Evolutionary conservation across 768 basidiomycete genomes (phyloP), one percentile per base, ranked within the genome.

Genomic region (Boletus rubroflammeus): DNA sequence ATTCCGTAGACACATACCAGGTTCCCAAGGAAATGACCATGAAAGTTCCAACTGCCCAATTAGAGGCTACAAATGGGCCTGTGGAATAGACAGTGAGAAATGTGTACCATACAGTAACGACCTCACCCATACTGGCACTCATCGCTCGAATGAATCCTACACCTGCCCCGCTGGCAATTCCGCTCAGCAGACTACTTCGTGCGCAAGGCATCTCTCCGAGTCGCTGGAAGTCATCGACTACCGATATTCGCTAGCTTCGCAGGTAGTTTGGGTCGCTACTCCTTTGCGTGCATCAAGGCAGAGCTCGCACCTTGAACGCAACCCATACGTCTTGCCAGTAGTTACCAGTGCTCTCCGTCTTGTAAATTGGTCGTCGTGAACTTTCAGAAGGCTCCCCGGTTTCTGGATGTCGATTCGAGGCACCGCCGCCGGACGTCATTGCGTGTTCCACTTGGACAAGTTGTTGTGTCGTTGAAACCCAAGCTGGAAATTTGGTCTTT

Each of bases 31-130:
- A 86, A 38, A 91, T 76, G 21, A 84, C 57, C 58, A 81, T 72
- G 62, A 89, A 93, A 2, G 89, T 84, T 6, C 82, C 87, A 19
- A 90, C 77, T 14, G 86, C 88, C 90, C 90, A 93, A 65, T 90
- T 82, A 3, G 81, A 85, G 35, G 88, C 89, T 36, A 81, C 76
- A 53, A 87, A 76, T 1, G 83, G 77, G 31, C 76, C 90, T 58
- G 48, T 38, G 5, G 26, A 38, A 15, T 31, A 15, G 43, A 28
- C 4, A 26, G 38, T 65, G 40, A 67, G 57, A 39, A 6, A 35
- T 35, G 15, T 36, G 45, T 17, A 35, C 17, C 25, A 25, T 43
- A 15, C 23, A 41, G 28, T 10, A n/a, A 50, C 23, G 44, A 38
- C 53, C 6, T 47, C 13, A 36, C 38, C 75, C 84, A 52, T 67